Evolutionary conservation across 169 alveolate species (phyloP).

Genomic region (Plasmodium ovale): DNA sequence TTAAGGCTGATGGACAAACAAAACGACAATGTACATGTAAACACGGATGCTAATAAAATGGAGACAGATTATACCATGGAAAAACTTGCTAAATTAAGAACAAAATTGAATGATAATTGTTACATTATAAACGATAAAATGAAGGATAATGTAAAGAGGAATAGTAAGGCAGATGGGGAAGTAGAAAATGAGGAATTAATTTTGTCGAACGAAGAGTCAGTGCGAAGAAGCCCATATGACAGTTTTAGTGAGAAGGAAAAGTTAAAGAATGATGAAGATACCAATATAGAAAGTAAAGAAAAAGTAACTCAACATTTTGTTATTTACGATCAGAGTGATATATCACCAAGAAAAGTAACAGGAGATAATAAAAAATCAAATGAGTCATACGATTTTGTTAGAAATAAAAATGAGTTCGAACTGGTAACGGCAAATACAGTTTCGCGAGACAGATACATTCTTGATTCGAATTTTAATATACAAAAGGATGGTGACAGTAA

Average conservation of each 20-base stretch:
- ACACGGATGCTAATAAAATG: not conserved
- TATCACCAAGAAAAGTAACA: not conserved
- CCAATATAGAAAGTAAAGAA: not conserved
- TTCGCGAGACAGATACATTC: not conserved
- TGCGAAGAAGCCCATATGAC: not conserved
- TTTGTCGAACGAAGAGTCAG: not conserved
- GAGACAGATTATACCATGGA: not conserved
- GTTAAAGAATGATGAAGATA: not conserved
- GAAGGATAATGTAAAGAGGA: conserved; percentile 12
- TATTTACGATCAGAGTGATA: conserved; percentile 27
- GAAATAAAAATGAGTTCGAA: conserved; percentile 16
- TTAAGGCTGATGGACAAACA: not conserved
- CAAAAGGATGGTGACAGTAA: not conserved
- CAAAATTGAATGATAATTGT: conserved; percentile 28
- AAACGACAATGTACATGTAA: not conserved
- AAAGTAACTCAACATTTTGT: conserved; percentile 31
- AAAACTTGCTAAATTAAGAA: conserved; percentile 12
- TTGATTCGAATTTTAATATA: not conserved
- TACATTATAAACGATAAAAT: conserved; percentile 33
- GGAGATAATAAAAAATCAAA: not conserved
- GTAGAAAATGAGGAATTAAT: not conserved
- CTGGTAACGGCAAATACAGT: not conserved
- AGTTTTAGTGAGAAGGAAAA: not conserved
- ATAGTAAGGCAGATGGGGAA: not conserved
- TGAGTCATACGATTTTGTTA: conserved; percentile 1